Evolutionary conservation across 345 rosid genomes (phyloP).

Genomic region (Erysimum cheiranthoides): DNA sequence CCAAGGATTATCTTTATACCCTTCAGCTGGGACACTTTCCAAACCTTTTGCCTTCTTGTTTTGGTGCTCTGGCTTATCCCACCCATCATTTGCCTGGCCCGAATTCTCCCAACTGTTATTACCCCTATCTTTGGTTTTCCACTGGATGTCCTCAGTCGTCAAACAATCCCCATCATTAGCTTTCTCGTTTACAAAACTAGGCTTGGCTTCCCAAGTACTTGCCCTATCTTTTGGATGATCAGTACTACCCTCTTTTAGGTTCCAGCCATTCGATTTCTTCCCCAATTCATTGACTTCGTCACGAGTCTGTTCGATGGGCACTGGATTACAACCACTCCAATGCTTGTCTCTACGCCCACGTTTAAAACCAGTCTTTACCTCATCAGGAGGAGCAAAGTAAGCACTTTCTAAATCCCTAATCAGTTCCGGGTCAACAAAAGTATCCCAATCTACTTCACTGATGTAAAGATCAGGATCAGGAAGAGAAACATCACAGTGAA

Average conservation of each 20-base stretch:
- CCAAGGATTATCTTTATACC: conserved; percentile 39
- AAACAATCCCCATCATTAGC: conserved; percentile 30
- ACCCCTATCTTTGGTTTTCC: conserved; percentile 10
- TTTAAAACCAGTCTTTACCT: conserved; percentile 44
- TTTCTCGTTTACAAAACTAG: conserved; percentile 43
- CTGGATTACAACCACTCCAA: conserved; percentile 17
- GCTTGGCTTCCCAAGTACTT: conserved; percentile 58
- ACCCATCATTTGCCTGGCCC: conserved; percentile 29
- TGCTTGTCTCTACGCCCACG: conserved; percentile 38
- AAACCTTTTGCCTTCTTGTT: conserved; percentile 37
- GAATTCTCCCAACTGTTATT: conserved; percentile 21
- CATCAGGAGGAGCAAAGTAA: conserved; percentile 58
- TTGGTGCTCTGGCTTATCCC: conserved; percentile 34
- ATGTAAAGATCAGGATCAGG: conserved; percentile 75
- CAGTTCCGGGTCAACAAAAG: conserved; percentile 66
- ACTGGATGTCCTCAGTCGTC: conserved; percentile 11
- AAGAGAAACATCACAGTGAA: conserved; percentile 52
- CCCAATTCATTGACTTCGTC: not conserved
- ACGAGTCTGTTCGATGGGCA: conserved; percentile 47
- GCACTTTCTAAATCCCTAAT: conserved; percentile 63
- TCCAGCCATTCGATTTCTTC: conserved; percentile 41
- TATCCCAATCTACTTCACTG: conserved; percentile 73
- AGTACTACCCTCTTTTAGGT: conserved; percentile 38
- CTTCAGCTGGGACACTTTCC: not conserved
- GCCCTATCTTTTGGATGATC: conserved; percentile 30